These are phyloP conservation scores for Hygrophoropsis aurantiaca DNA, from an alignment of 768 basidiomycete species.

Conservation along the genomic window DNA sequence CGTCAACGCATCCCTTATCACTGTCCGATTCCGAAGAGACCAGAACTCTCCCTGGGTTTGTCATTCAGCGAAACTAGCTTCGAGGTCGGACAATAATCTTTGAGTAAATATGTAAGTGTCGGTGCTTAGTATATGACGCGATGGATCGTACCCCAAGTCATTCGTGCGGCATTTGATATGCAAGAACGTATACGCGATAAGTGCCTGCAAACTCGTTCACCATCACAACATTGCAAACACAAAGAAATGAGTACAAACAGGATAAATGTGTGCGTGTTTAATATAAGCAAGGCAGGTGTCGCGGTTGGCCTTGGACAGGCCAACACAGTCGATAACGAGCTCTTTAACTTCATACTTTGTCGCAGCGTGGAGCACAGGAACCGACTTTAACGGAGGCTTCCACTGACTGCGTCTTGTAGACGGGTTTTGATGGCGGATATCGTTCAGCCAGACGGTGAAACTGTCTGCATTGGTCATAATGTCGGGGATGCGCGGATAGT, in stretches of 20 bases:
- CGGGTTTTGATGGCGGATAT: no score
- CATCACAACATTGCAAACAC: neutral
- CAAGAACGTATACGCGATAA: constrained; percentile 22
- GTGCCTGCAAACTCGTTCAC: constrained; percentile 11
- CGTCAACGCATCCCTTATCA: constrained; percentile 13
- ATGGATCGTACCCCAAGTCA: no score
- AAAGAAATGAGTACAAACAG: constrained; percentile 7
- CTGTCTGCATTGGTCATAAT: no score
- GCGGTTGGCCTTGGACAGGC: constrained; percentile 11
- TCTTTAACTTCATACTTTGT: no score
- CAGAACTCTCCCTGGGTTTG: constrained; percentile 16
- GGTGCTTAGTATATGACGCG: no score
- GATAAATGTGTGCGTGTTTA: constrained; percentile 18
- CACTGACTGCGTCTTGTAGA: no score
- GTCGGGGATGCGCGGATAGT: no score
- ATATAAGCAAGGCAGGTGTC: constrained; percentile 16
- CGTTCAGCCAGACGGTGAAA: no score
- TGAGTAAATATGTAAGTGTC: no score
- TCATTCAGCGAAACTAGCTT: constrained; percentile 17
- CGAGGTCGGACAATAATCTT: constrained; percentile 19
- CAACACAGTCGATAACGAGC: no score
- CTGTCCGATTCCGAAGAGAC: constrained; percentile 22
- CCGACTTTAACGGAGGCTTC: no score
- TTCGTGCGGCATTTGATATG: constrained; percentile 23
- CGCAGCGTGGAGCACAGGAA: no score